Conservation (phyloP, 2,329 filamentous ascomycete genomes). For the Fusarium compactum region DNA sequence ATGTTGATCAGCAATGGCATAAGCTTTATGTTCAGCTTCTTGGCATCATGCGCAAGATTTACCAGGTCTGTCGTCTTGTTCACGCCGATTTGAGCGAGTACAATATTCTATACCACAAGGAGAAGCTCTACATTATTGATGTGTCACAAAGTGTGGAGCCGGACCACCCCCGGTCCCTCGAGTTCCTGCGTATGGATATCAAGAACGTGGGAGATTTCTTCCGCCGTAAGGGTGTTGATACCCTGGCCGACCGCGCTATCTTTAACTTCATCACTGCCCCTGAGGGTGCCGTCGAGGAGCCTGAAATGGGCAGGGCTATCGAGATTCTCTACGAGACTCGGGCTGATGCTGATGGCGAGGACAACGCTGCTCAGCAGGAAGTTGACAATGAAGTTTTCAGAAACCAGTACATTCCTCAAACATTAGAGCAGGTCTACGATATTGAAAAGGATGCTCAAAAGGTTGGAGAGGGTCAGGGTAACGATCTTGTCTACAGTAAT, state of each 20-base stretch:
- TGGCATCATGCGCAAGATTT: slow-evolving; percentile 90
- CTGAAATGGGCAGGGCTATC: slow-evolving; percentile 70
- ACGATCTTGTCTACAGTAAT: slow-evolving; percentile 85
- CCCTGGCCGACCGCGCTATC: slow-evolving; percentile 79
- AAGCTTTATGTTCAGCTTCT: slow-evolving; percentile 85
- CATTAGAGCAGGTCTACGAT: slow-evolving; percentile 94
- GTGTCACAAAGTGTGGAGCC: slow-evolving; percentile 98
- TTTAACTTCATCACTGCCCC: slow-evolving; percentile 84
- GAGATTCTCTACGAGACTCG: slow-evolving; percentile 74
- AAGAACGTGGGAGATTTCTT: slow-evolving; percentile 98
- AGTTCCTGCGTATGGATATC: slow-evolving; percentile 98
- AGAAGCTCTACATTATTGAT: slow-evolving; percentile 91
- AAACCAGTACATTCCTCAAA: slow-evolving; percentile 96
- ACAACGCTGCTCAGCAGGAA: slow-evolving; percentile 70
- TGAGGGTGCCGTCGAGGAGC: slow-evolving; percentile 70
- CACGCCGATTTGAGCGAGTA: slow-evolving; percentile 98
- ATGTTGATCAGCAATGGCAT: slow-evolving; percentile 79
- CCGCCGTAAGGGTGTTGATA: slow-evolving; percentile 84
- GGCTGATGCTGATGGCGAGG: slow-evolving; percentile 62
- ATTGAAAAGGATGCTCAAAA: slow-evolving; percentile 89
- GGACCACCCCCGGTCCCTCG: slow-evolving; percentile 90
- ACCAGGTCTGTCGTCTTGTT: slow-evolving; percentile 90
- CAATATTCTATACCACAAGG: slow-evolving; percentile 91
- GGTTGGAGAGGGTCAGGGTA: slow-evolving; percentile 78
- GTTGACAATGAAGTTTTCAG: slow-evolving; percentile 93